These are phyloP conservation scores for Colletotrichum costaricense DNA, from an alignment of 2,329 filamentous ascomycete species.

Conservation along the genomic window DNA sequence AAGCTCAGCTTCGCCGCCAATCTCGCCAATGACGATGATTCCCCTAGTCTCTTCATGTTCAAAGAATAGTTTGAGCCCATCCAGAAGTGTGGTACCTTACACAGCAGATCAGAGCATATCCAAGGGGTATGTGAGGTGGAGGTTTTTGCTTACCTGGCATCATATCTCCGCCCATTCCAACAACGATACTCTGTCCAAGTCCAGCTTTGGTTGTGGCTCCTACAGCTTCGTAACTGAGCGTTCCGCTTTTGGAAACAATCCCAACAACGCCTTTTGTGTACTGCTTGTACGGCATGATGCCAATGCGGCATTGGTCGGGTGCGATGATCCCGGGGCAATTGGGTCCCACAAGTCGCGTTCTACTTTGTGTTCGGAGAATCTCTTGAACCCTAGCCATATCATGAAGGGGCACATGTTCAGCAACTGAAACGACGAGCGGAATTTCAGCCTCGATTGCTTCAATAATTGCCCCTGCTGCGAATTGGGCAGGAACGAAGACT, in stretches of 20 bases:
- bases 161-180: conserved; percentile 82
- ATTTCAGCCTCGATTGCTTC: conserved; percentile 84
- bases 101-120: neutral
- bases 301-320: conserved; percentile 70
- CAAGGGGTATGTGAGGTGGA: neutral
- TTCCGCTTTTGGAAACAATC: conserved; percentile 84
- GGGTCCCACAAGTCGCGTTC: conserved; percentile 80
- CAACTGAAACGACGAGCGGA: conserved; percentile 81
- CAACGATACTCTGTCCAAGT: conserved; percentile 80
- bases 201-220: conserved; percentile 79
- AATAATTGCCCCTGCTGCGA: conserved; percentile 75
- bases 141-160: conserved; percentile 65
- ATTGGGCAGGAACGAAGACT: conserved; percentile 78
- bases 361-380: conserved; percentile 77
- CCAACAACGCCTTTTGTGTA: conserved; percentile 72
- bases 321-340: conserved; percentile 86
- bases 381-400: conserved; percentile 79
- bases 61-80: conserved; percentile 76
- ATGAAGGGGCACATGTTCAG: conserved; percentile 83
- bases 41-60: conserved; percentile 75
- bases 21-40: conserved; percentile 78
- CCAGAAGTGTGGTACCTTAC: conserved; percentile 73
- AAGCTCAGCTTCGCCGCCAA: conserved; percentile 77
- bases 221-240: conserved; percentile 83
- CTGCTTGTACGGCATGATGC: conserved; percentile 55